Percentiles rank a stretch among this genome's conserved stretches.
Evolutionary conservation across 2,329 filamentous ascomycete genomes (phyloP).

Genomic region (Mollisia scopiformis): DNA sequence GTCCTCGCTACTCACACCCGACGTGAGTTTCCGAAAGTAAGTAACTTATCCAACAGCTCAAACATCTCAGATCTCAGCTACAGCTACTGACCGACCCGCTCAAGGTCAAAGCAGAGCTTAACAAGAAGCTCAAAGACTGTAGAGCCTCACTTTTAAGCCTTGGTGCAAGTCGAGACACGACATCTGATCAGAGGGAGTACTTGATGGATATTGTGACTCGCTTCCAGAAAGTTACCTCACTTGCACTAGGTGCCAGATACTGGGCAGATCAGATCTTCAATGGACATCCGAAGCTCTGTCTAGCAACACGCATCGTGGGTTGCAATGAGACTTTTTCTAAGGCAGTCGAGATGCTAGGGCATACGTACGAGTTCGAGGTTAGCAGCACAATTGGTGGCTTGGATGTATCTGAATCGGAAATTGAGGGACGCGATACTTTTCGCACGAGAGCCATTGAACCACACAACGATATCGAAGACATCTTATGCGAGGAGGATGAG

Average conservation of each 20-base stretch:
- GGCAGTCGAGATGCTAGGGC: constrained; percentile 14
- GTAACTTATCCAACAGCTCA: too few species aligned
- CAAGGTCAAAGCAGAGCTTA: too few species aligned
- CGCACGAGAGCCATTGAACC: too few species aligned
- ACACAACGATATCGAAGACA: neutral
- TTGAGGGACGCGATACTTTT: neutral
- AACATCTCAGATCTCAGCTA: too few species aligned
- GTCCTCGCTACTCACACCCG: constrained; percentile 15
- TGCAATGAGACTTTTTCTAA: constrained; percentile 13
- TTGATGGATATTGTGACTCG: constrained; percentile 11
- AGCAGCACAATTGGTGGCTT: neutral
- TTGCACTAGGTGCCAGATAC: constrained; percentile 18
- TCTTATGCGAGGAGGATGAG: neutral
- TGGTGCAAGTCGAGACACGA: constrained; percentile 8
- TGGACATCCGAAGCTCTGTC: constrained; percentile 1
- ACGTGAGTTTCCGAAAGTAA: constrained; percentile 22
- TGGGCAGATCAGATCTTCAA: constrained; percentile 9
- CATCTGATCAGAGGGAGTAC: constrained; percentile 12
- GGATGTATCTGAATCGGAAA: neutral
- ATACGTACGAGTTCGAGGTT: constrained; percentile 8
- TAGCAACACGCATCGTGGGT: constrained; percentile 16
- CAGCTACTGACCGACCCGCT: too few species aligned
- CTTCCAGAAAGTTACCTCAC: constrained; percentile 17
- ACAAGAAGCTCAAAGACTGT: constrained; percentile 4
- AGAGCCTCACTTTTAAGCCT: constrained; percentile 6